Evolutionary conservation across 2,329 filamentous ascomycete species (phyloP), one percentile per base, ranked within the genome.

Genomic region (Diaporthe citriasiana): DNA sequence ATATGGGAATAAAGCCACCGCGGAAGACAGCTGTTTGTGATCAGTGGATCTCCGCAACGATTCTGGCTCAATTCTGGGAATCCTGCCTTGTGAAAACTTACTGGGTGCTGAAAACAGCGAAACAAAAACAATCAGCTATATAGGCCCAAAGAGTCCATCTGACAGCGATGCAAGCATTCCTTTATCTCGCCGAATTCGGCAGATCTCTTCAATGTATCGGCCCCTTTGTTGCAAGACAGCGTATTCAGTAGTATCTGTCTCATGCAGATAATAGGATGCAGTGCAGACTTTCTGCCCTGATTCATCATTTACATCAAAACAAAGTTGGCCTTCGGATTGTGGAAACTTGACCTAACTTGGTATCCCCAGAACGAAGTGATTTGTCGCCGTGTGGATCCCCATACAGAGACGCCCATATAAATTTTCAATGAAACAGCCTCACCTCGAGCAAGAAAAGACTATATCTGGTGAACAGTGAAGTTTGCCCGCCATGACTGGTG

Each of bases 101-200:
- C 15, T 10, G 9, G 19, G 33, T 68, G 30, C n/a, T 30, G 63
- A 53, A 68, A 68, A 53, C 63, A 33, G 45, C 47, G 45, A 12
- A 38, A 38, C n/a, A 38, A 40, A 40, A 27, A 25, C n/a, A 40
- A 19, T 8, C 1, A 1, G 13, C 4, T 25, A 8, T 47, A 4
- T 38, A 40, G n/a, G 33, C 33, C 25, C 10, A 40, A 45, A 53
- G 63, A 38, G 27, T 45, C n/a, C 13, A 19, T 12, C 3, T 51
- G 30, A 19, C 19, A 35, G 9, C 15, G 12, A 45, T 45, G 38
- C 15, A 25, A 22, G 9, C 1, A 8, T 27, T 33, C 22, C 45
- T 66, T 68, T 53, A 35, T 68, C 33, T 68, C 17, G n/a, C 33
- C n/a, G 19, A 27, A 53, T 68, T 38, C 63, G 47, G 63, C 63